Evolutionary conservation across 2,329 filamentous ascomycete species (phyloP).

Genomic region (Epichloe gansuensis): DNA sequence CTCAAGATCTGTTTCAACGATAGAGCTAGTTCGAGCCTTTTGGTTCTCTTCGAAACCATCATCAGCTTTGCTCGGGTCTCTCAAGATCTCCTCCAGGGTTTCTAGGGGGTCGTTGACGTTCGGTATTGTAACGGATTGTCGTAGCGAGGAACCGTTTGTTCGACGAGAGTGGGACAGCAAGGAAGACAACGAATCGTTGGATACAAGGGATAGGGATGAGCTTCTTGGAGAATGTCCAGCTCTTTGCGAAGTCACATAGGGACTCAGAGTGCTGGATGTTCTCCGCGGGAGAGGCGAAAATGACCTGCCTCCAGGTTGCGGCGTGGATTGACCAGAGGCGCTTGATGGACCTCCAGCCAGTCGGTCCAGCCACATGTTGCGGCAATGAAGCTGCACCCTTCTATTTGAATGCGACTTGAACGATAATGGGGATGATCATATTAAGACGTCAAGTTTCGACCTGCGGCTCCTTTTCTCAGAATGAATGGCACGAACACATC

Average conservation of each 20-base stretch:
- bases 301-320: conserved; percentile 50
- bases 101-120: conserved; percentile 56
- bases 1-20: conserved; percentile 42
- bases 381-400: neutral
- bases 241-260: conserved; percentile 54
- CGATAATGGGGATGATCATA: neutral
- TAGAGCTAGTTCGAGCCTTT: conserved; percentile 8
- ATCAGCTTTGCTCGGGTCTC: conserved; percentile 12
- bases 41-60: conserved; percentile 6
- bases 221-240: conserved; percentile 55
- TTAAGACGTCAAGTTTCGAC: neutral
- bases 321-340: conserved; percentile 44
- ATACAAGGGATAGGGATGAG: conserved; percentile 66
- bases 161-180: conserved; percentile 52
- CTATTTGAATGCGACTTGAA: neutral
- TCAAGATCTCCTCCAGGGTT: conserved; percentile 44
- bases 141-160: conserved; percentile 55
- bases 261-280: conserved; percentile 54
- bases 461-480: neutral
- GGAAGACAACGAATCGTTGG: conserved; percentile 66
- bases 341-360: conserved; percentile 54
- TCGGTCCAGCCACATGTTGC: conserved; percentile 78
- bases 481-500: neutral
- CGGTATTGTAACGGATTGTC: conserved; percentile 37
- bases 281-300: conserved; percentile 59